A percentile compares a stretch with the other conserved stretches of the same genome.
Evolutionary conservation across 306 rosid genomes (phyloP).

Genomic region (Datisca glomerata): DNA sequence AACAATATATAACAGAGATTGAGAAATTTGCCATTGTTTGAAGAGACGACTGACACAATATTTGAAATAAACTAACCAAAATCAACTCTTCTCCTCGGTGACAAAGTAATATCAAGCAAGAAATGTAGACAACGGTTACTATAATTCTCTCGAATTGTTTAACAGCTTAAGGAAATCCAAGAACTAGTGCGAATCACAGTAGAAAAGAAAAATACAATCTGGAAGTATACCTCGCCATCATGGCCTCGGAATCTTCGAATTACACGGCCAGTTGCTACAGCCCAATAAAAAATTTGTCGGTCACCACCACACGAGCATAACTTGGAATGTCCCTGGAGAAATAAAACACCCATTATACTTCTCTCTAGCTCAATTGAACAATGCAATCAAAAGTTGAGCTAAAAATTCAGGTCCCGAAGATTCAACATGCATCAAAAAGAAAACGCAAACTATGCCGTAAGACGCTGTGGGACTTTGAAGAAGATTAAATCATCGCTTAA

Average conservation of each 20-base stretch:
- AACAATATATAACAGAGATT: no score
- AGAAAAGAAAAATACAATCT: neutral
- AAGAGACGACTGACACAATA: no score
- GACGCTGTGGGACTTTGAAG: no score
- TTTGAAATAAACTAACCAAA: neutral
- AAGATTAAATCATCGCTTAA: no score
- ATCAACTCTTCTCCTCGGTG: neutral
- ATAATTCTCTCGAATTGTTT: no score
- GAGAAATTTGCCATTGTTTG: no score
- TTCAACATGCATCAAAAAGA: no score
- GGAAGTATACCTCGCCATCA: slow-evolving; percentile 40
- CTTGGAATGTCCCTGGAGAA: slow-evolving; percentile 64
- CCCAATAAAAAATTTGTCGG: slow-evolving; percentile 79
- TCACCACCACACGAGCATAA: slow-evolving; percentile 84
- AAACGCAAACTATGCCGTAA: no score
- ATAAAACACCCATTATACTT: no score
- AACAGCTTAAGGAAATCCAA: no score
- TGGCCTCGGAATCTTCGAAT: slow-evolving; percentile 86
- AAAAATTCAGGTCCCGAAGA: neutral
- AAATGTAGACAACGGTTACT: no score
- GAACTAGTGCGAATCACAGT: neutral
- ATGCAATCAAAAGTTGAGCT: neutral
- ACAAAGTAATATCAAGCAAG: slow-evolving; percentile 1
- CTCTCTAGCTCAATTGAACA: no score
- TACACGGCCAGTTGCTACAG: slow-evolving; percentile 73